A percentile compares a stretch with the other conserved stretches of the same genome.
phyloP scores from a whole-genome alignment of 495 filamentous ascomycete genomes.

The Tuber calosporum region DNA sequence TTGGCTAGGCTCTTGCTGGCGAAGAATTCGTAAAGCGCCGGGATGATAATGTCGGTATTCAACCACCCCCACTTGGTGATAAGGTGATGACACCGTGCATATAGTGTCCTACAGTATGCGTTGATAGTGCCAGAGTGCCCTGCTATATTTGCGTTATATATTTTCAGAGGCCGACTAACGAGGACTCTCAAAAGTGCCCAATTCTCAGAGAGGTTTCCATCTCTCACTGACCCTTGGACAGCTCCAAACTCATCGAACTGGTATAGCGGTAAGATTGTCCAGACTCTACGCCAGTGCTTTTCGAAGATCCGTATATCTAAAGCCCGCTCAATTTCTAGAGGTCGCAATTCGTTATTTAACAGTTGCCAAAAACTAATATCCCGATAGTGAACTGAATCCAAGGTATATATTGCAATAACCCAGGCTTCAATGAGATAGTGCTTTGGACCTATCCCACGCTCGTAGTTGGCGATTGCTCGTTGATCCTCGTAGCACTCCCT shows the following conservation, averaged over 20 bases:
- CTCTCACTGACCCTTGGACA: constrained; percentile 44
- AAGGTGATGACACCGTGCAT: constrained; percentile 70
- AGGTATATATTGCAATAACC: constrained; percentile 57
- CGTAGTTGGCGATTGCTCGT: constrained; percentile 50
- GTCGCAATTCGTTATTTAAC: constrained; percentile 47
- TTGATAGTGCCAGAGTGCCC: constrained; percentile 56
- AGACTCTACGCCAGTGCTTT: constrained; percentile 62
- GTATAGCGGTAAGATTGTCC: constrained; percentile 64
- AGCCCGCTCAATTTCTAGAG: constrained; percentile 34
- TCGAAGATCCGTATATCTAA: constrained; percentile 58
- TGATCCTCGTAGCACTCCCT: constrained; percentile 58
- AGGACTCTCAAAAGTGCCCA: constrained; percentile 66
- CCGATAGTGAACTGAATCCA: constrained; percentile 48
- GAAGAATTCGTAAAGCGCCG: constrained; percentile 84
- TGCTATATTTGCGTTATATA: constrained; percentile 56
- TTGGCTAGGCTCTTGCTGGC: constrained; percentile 65
- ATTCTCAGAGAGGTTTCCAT: constrained; percentile 51
- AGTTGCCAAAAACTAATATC: constrained; percentile 54
- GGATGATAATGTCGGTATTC: constrained; percentile 68
- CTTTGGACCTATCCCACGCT: constrained; percentile 59
- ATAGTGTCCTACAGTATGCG: constrained; percentile 65
- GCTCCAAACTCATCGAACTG: constrained; percentile 68
- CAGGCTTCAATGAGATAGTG: constrained; percentile 56
- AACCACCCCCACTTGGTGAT: constrained; percentile 80
- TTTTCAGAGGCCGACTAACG: constrained; percentile 56